Percentiles rank a stretch among this genome's conserved stretches.
Evolutionary conservation across 352 stramenopile genomes (phyloP).

Genomic region (Aphanomyces cochlioides): DNA sequence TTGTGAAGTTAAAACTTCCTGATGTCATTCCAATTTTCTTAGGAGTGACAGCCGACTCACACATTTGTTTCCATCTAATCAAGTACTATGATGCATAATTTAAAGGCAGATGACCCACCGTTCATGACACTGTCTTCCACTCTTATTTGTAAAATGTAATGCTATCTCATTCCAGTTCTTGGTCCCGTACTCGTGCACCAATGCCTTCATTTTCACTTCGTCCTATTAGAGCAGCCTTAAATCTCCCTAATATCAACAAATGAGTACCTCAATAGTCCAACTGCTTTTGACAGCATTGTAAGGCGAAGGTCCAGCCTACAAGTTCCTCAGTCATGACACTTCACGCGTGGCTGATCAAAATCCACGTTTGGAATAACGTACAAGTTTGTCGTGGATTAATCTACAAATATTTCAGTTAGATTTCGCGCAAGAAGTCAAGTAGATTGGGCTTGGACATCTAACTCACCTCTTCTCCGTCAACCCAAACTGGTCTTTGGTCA

Average conservation of each 20-base stretch:
- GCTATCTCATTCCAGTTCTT: constrained; percentile 32
- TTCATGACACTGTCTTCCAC: constrained; percentile 28
- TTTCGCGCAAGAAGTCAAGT: neutral
- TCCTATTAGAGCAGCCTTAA: constrained; percentile 11
- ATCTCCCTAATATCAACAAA: neutral
- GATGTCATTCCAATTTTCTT: neutral
- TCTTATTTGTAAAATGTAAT: constrained; percentile 28
- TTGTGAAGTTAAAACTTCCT: constrained; percentile 16
- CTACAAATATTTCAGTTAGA: neutral
- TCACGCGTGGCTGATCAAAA: neutral
- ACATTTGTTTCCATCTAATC: constrained; percentile 24
- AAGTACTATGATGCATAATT: neutral
- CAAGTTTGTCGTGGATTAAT: neutral
- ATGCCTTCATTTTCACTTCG: constrained; percentile 15
- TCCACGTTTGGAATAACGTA: neutral
- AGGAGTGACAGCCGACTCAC: neutral
- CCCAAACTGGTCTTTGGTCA: neutral
- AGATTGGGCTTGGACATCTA: neutral
- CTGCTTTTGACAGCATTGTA: neutral
- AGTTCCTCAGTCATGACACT: neutral
- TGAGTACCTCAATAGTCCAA: constrained; percentile 20
- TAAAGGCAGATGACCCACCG: neutral
- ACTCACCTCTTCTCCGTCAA: neutral
- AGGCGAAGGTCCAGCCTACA: neutral
- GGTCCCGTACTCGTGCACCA: constrained; percentile 23